Base-by-base conservation (phyloP, 108 stramenopile genomes). In the Skeletonema menzelii region DNA sequence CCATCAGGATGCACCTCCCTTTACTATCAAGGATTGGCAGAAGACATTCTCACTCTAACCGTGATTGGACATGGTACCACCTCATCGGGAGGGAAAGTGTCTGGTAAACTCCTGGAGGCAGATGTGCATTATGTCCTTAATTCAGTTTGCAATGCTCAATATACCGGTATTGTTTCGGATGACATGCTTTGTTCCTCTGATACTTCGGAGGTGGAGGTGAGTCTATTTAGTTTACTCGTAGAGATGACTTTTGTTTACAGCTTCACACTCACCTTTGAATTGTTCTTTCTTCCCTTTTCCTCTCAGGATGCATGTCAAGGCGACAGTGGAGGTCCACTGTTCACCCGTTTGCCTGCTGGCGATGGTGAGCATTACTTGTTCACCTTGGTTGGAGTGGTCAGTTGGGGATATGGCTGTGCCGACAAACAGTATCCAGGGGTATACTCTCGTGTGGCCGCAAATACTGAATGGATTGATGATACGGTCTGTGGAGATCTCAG, bases 301-400 rank as follows among this genome's bases (percentile, higher is more conserved):
- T n/a, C n/a, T n/a, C 77, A 83, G 28, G 82, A 83, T 78, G 72
- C 61, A 56, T 83, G 82, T 44, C 57, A 55, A 15, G 76, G 75
- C 8, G 82, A 83, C 32, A 69, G 67, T 19, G 82, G 82, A 14
- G 70, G 67, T 2, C 82, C 82, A 5, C 57, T 78, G 53, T 28
- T 82, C 17, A 64, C 65, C 7, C 24, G 27, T 3, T 2, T 72
- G 3, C 62, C 69, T 40, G 34, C 19, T n/a, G 19, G 46, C 19
- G 46, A 12, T n/a, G 19, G 46, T 47, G 46, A 12, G 1, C 2
- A 37, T 12, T 0, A 37, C 11, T 37, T 47, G 19, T 47, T 72
- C 24, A 20, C 61, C 8, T 20, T 44, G 37, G 24, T 58, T 31
- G 15, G n/a, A 5, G 32, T 72, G 61, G 28, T 69, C 69, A 49